Percentiles rank a stretch among this genome's conserved stretches.
Conservation (phyloP, 2,329 filamentous ascomycete species). For the Amauroascus niger region DNA sequence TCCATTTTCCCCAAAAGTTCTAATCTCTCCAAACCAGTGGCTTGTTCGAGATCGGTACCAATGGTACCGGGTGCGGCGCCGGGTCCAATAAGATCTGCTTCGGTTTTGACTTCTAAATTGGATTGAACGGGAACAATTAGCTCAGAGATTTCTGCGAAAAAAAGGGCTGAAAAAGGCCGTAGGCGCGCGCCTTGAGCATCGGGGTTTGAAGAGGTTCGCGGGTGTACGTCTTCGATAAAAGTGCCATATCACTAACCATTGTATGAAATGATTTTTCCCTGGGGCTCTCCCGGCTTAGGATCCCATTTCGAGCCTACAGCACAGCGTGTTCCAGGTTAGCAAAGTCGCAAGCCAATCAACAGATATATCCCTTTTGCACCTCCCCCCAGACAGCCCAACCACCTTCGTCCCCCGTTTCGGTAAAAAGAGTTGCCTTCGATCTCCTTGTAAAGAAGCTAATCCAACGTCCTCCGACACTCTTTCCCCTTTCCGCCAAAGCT, state of each 20-base stretch:
- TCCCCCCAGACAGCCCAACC: too few relatives aligned
- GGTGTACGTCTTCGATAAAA: background rate
- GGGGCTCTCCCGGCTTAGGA: constrained; percentile 29
- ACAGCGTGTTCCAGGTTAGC: constrained; percentile 12
- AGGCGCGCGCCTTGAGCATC: too few relatives aligned
- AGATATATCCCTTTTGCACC: too few relatives aligned
- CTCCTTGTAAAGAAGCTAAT: too few relatives aligned
- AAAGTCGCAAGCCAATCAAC: too few relatives aligned
- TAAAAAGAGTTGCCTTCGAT: too few relatives aligned
- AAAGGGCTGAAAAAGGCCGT: too few relatives aligned
- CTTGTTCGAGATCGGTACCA: constrained; percentile 88
- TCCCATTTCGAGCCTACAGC: constrained; percentile 30
- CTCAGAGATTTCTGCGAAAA: too few relatives aligned
- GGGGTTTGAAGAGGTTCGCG: too few relatives aligned
- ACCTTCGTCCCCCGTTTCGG: too few relatives aligned
- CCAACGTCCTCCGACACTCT: background rate
- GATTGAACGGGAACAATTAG: too few relatives aligned
- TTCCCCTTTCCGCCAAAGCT: background rate
- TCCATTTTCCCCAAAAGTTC: constrained; percentile 99
- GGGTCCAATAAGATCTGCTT: constrained; percentile 74
- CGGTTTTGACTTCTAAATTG: constrained; percentile 69
- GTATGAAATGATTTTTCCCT: constrained; percentile 38
- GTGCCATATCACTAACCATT: constrained; percentile 32
- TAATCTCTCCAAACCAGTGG: constrained; percentile 95
- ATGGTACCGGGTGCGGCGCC: constrained; percentile 75